Conservation (phyloP, 805 yeast genomes). For the Wickerhamiella azyma region DNA sequence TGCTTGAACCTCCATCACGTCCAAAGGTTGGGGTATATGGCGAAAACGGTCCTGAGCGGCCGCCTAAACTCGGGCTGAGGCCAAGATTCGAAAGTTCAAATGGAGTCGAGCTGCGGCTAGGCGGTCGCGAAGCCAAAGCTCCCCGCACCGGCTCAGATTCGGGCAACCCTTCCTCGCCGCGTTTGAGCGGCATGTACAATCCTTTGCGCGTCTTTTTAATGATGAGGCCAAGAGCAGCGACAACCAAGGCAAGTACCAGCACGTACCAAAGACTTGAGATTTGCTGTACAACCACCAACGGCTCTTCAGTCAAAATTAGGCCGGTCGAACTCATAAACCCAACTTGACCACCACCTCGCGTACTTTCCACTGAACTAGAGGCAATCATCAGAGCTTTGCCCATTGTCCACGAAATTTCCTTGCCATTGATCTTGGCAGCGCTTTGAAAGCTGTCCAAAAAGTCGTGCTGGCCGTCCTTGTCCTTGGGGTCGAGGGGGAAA, state of each 20-base stretch:
- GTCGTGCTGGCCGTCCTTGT: conserved; percentile 23
- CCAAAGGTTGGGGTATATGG: not conserved
- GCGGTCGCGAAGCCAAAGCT: conserved; percentile 1
- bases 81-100: not conserved
- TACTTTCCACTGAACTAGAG: conserved; percentile 42
- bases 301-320: conserved; percentile 1
- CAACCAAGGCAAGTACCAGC: not conserved
- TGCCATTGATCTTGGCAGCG: conserved; percentile 65
- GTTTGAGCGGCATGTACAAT: not conserved
- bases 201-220: not conserved
- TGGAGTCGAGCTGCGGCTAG: conserved; percentile 3
- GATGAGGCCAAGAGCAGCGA: not conserved
- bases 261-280: not conserved
- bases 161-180: conserved; percentile 1
- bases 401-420: conserved; percentile 88
- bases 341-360: not conserved
- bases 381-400: conserved; percentile 81
- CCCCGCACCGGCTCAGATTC: not conserved
- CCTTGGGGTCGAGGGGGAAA: conserved; percentile 38
- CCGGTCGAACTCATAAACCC: conserved; percentile 4
- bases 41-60: not conserved
- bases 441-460: conserved; percentile 58
- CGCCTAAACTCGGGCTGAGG: not conserved
- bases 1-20: not conserved
- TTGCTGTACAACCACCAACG: not conserved